Evolutionary conservation across 1,284 basidiomycete species (phyloP).

Genomic region (Sanghuangporus baumii): DNA sequence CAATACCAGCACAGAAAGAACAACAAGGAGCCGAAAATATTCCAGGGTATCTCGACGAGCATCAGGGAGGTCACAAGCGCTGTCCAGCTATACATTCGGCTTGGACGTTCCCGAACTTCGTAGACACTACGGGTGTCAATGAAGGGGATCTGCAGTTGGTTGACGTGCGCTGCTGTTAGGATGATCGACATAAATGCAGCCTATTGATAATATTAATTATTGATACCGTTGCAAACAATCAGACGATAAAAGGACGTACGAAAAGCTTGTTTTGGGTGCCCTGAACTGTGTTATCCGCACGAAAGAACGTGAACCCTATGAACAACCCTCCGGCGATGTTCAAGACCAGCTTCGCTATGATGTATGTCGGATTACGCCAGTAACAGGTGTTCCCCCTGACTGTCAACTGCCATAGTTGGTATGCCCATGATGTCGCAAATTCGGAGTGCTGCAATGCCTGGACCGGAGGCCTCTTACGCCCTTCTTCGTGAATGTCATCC

Average conservation of each 20-base stretch:
- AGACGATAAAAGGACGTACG: constrained; percentile 21
- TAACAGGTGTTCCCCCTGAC: constrained; percentile 48
- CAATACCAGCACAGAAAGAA: constrained; percentile 23
- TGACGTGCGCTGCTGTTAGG: constrained; percentile 38
- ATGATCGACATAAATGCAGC: constrained; percentile 44
- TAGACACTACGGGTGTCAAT: constrained; percentile 26
- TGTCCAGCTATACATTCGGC: constrained; percentile 18
- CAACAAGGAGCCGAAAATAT: constrained; percentile 13
- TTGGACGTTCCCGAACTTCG: constrained; percentile 18
- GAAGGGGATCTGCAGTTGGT: constrained; percentile 43
- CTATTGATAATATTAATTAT: constrained; percentile 33
- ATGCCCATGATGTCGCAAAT: constrained; percentile 44
- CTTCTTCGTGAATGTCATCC: constrained; percentile 33
- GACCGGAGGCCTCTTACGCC: constrained; percentile 32
- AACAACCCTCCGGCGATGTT: constrained; percentile 16
- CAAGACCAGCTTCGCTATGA: constrained; percentile 38
- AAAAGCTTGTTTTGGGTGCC: constrained; percentile 18
- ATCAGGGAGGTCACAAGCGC: constrained; percentile 14
- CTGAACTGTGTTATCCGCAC: constrained; percentile 12
- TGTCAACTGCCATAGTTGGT: constrained; percentile 41
- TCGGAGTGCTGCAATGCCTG: constrained; percentile 32
- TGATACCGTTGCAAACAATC: constrained; percentile 37
- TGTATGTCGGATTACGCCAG: constrained; percentile 52
- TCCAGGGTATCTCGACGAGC: constrained; percentile 16
- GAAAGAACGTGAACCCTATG: constrained; percentile 19